Evolutionary conservation across 495 filamentous ascomycete genomes (phyloP).

Genomic region (Penicillium atrosanguineum): DNA sequence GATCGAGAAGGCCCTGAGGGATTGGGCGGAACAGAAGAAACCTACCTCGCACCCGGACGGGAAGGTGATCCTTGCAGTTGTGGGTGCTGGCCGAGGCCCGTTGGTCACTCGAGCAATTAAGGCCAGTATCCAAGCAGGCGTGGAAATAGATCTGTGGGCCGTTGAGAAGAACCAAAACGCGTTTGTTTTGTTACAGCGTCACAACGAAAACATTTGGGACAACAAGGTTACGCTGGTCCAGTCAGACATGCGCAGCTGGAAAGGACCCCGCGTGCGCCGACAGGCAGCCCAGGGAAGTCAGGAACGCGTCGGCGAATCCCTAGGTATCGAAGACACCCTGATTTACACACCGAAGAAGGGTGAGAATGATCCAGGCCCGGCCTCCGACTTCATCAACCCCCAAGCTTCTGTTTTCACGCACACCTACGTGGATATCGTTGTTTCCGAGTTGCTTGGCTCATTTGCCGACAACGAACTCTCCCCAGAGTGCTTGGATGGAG

Average conservation of each 20-base stretch:
- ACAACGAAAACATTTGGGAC: conserved; percentile 76
- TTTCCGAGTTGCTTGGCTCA: conserved; percentile 91
- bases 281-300: conserved; percentile 6
- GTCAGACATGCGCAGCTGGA: conserved; percentile 97
- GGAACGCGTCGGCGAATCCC: conserved; percentile 30
- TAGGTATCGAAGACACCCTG: conserved; percentile 32
- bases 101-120: conserved; percentile 80
- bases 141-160: conserved; percentile 81
- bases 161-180: conserved; percentile 99
- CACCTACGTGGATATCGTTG: conserved; percentile 82
- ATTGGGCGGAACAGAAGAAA: conserved; percentile 70
- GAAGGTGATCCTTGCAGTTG: conserved; percentile 86
- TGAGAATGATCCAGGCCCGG: conserved; percentile 14
- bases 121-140: conserved; percentile 71
- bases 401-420: conserved; percentile 21
- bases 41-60: conserved; percentile 65
- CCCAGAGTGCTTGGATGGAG: conserved; percentile 85
- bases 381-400: conserved; percentile 9
- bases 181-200: conserved; percentile 82
- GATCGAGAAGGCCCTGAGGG: conserved; percentile 74
- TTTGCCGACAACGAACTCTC: conserved; percentile 91
- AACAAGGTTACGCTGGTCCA: conserved; percentile 79
- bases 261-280: conserved; percentile 52
- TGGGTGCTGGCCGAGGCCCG: conserved; percentile 88
- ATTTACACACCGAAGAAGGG: conserved; percentile 26